These are phyloP conservation scores for Sphagnum magellanicum DNA, from an alignment of 228 moss, liverwort and hornwort species.

Conservation along the genomic window DNA sequence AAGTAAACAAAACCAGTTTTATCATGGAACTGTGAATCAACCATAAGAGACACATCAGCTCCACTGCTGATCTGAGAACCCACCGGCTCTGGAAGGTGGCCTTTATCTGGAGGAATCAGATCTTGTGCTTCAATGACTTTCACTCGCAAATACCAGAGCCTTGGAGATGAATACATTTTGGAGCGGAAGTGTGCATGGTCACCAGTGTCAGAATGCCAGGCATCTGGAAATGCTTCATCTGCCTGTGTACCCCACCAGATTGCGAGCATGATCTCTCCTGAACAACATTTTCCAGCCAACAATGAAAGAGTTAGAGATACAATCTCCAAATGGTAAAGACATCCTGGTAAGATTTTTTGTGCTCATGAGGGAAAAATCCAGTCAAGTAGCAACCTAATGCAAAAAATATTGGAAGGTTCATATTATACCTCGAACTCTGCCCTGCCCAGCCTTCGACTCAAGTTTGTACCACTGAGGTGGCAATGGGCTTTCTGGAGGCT, in stretches of 20 bases:
- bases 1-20: too few species aligned
- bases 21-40: too few species aligned
- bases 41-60: too few species aligned
- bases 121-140: constrained; percentile 84
- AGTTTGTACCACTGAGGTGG: constrained; percentile 79
- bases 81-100: constrained; percentile 59
- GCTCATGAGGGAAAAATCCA: too few species aligned
- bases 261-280: constrained; percentile 76
- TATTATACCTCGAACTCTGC: constrained; percentile 50
- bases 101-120: constrained; percentile 42
- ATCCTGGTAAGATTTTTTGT: too few species aligned
- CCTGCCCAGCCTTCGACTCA: constrained; percentile 68
- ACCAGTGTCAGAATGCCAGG: constrained; percentile 86
- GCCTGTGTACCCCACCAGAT: constrained; percentile 87
- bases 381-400: too few species aligned
- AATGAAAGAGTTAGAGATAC: too few species aligned
- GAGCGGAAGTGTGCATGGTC: constrained; percentile 58
- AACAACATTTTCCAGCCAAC: not conserved
- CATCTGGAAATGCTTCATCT: constrained; percentile 77
- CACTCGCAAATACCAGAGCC: constrained; percentile 73
- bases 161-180: constrained; percentile 72
- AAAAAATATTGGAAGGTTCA: too few species aligned
- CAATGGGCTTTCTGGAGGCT: constrained; percentile 62
- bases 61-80: not conserved
- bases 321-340: too few species aligned